Base-by-base conservation (phyloP, 1,284 basidiomycete genomes). In the Boletus smithii region DNA sequence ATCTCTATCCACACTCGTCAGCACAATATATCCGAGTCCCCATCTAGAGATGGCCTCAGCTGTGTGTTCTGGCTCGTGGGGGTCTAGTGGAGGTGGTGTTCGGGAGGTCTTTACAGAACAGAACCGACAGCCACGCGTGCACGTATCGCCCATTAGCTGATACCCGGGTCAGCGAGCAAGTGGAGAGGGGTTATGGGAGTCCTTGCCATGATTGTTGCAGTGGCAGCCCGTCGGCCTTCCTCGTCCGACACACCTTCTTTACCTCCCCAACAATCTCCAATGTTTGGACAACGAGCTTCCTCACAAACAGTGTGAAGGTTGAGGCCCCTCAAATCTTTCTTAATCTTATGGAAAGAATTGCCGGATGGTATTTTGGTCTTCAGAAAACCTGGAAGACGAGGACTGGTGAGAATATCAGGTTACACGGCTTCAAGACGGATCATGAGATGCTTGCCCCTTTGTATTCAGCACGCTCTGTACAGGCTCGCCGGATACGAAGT, bases 191-290 rank as follows among this genome's bases (percentile, higher is more conserved):
- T 20, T 22, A 38, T 20, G 37, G 37, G 33, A 42, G 34, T 27
- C 62, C 77, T 47, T 54, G 91, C 95, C 97, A 99, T 99, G 69
- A 99, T 99, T 0, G 94, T 97, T n/a, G 94, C 94, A 7, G 97
- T 99, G 11, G 97, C 97, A 42, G 83, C 81, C 45, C 84, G 83
- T 61, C 88, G 86, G 36, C 83, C 86, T 49, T 88, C 85, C 49
- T 77, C 77, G 47, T 84, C 83, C 17, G 83, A 83, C n/a, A 73
- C 78, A 44, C 79, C 82, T 37, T 84, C 77, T 58, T 85, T 87
- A 2, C 95, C 95, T 42, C 97, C 95, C 97, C 97, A 99, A 68
- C 97, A 99, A 63, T 99, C 95, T 24, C 95, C 97, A 49, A 99
- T 98, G 63, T 99, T 99, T 1, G 97, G 97, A 75, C 97, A 99